Conservation (phyloP, 192 early-diverging fungal species). For the Entophlyctis luteolus region DNA sequence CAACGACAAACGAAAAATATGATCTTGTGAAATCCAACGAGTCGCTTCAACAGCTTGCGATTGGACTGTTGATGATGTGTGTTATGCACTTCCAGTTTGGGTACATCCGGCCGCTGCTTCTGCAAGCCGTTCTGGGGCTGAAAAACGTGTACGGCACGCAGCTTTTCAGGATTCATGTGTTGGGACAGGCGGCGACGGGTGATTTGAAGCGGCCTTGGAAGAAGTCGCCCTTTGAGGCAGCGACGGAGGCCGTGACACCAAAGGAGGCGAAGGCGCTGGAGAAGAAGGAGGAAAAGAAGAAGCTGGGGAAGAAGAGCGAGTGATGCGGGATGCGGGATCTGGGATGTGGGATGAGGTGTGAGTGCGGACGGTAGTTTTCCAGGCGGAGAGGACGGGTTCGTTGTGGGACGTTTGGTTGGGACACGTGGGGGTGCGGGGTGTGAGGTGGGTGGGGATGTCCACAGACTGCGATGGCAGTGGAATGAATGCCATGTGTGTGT, state of each 20-base stretch:
- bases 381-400: too few relatives aligned
- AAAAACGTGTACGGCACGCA: conserved; percentile 66
- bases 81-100: conserved; percentile 85
- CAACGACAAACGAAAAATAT: conserved; percentile 69
- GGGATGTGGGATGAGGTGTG: not conserved
- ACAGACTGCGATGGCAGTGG: too few relatives aligned
- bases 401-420: not conserved
- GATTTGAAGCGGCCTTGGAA: conserved; percentile 83
- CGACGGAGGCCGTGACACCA: conserved; percentile 25
- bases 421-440: not conserved
- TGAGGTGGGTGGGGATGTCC: too few relatives aligned
- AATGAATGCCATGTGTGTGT: too few relatives aligned
- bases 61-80: conserved; percentile 66
- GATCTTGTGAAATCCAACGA: conserved; percentile 72
- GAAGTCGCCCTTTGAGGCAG: conserved; percentile 65
- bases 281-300: conserved; percentile 54
- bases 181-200: conserved; percentile 70
- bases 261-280: conserved; percentile 47
- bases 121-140: conserved; percentile 79
- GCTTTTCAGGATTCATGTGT: conserved; percentile 75
- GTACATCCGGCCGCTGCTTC: conserved; percentile 80
- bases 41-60: conserved; percentile 63
- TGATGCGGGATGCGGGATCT: too few relatives aligned
- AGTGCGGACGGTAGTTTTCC: not conserved
- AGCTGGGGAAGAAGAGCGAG: conserved; percentile 29